Conservation (phyloP, 371 early-diverging fungal species). For the Lichtheimia ornata region DNA sequence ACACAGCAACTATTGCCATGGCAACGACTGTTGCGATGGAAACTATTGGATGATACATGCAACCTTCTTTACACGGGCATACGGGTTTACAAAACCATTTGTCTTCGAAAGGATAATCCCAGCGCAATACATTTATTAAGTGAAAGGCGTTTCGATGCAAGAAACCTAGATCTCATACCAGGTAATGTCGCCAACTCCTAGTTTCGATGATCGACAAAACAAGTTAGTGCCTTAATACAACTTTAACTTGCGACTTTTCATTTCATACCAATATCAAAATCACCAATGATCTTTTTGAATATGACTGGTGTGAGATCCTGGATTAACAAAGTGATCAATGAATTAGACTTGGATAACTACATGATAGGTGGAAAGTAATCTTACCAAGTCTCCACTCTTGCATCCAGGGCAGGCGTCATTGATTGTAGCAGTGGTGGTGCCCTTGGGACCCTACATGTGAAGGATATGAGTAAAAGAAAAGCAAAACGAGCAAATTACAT, state of each 20-base stretch:
- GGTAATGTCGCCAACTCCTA: slow-evolving; percentile 19
- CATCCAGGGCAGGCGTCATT: slow-evolving; percentile 16
- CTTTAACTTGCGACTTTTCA: too few relatives aligned
- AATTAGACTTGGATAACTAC: neutral
- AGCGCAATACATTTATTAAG: neutral
- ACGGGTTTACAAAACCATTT: too few relatives aligned
- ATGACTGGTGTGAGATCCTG: slow-evolving; percentile 22
- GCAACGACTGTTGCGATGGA: too few relatives aligned
- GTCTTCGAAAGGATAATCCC: too few relatives aligned
- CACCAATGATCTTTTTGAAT: slow-evolving; percentile 28
- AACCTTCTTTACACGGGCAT: too few relatives aligned
- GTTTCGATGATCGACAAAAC: too few relatives aligned
- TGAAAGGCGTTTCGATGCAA: neutral
- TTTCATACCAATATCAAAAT: slow-evolving; percentile 13
- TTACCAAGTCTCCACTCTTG: slow-evolving; percentile 13
- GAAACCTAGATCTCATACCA: slow-evolving; percentile 19
- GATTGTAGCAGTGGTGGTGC: too few relatives aligned
- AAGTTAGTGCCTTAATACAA: too few relatives aligned
- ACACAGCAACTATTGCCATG: too few relatives aligned
- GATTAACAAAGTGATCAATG: neutral
- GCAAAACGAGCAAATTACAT: too few relatives aligned
- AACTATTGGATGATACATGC: too few relatives aligned
- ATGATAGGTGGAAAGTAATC: neutral
- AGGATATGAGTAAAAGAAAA: too few relatives aligned
- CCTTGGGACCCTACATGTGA: slow-evolving; percentile 8